Conservation (phyloP, 495 filamentous ascomycete species). For the Cairneyella variabilis region DNA sequence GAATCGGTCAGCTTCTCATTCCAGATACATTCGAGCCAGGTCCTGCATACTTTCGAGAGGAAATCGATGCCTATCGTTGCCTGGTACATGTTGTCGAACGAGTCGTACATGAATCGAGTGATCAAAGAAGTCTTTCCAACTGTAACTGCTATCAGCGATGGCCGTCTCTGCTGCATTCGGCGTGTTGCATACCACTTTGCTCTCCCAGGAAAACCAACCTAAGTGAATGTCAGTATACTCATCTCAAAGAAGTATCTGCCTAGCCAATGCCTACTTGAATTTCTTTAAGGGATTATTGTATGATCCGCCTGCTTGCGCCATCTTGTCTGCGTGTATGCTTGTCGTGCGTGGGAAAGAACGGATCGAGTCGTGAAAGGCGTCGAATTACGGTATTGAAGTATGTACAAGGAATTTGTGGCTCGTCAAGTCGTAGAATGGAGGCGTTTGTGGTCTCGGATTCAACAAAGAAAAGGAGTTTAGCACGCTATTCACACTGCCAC, state of each 20-base stretch:
- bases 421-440: not conserved
- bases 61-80: slow-evolving; percentile 99
- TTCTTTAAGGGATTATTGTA: slow-evolving; percentile 99
- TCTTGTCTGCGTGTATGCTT: slow-evolving; percentile 40
- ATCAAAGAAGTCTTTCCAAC: slow-evolving; percentile 98
- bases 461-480: slow-evolving; percentile 7
- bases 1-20: slow-evolving; percentile 15
- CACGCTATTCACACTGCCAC: too few relatives aligned
- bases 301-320: slow-evolving; percentile 56
- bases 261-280: slow-evolving; percentile 72
- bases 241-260: slow-evolving; percentile 20
- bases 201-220: slow-evolving; percentile 97
- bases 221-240: slow-evolving; percentile 14
- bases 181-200: slow-evolving; percentile 78
- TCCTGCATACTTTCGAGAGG: slow-evolving; percentile 74
- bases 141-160: slow-evolving; percentile 31
- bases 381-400: not conserved
- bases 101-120: slow-evolving; percentile 99
- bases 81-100: slow-evolving; percentile 99
- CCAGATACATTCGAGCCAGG: not conserved
- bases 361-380: not conserved
- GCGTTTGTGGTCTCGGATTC: not conserved
- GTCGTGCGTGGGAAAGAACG: not conserved
- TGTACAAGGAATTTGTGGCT: slow-evolving; percentile 4
- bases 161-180: slow-evolving; percentile 4